Evolutionary conservation across 371 early-diverging fungal species (phyloP), one percentile per base, ranked within the genome.

Genomic region (Chytridium lagenaria): DNA sequence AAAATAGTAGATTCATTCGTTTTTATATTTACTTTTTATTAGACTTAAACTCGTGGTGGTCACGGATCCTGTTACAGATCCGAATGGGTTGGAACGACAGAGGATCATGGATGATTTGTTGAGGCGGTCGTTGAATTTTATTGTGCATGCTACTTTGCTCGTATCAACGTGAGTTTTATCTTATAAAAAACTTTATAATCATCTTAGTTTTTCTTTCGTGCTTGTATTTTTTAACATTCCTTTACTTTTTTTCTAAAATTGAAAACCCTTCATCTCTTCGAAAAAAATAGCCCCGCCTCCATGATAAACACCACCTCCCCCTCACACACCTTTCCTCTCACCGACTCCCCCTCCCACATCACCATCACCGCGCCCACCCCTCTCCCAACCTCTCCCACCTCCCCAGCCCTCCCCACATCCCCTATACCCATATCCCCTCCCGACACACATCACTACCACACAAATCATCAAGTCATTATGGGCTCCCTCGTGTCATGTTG

Each of bases 401-500:
- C 36, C 63, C 15, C 38, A 31, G 38, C 63, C 63, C 23, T 23
- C 44, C 44, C n/a, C n/a, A n/a, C n/a, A n/a, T n/a, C n/a, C n/a
- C n/a, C n/a, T n/a, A n/a, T n/a, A n/a, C n/a, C n/a, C n/a, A n/a
- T n/a, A n/a, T n/a, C n/a, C n/a, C n/a, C n/a, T n/a, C n/a, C n/a
- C n/a, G n/a, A n/a, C n/a, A n/a, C n/a, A n/a, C n/a, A 61, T 12
- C 37, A 61, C 23, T 61, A 61, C 36, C 61, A 37, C 36, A 34
- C 61, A 34, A 61, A 61, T 34, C 34, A 12, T 7, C 72, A 67
- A 51, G 71, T 75, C n/a, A 67, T 80, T n/a, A 26, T 80, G 37
- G 80, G 80, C 0, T 31, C 59, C 7, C 69, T 80, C 38, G 73
- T 77, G 22, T 63, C 77, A n/a, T 16, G 57, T 0, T 80, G 76